phyloP scores from a whole-genome alignment of 1,139 yeast species.

The Scheffersomyces parashehatae region DNA sequence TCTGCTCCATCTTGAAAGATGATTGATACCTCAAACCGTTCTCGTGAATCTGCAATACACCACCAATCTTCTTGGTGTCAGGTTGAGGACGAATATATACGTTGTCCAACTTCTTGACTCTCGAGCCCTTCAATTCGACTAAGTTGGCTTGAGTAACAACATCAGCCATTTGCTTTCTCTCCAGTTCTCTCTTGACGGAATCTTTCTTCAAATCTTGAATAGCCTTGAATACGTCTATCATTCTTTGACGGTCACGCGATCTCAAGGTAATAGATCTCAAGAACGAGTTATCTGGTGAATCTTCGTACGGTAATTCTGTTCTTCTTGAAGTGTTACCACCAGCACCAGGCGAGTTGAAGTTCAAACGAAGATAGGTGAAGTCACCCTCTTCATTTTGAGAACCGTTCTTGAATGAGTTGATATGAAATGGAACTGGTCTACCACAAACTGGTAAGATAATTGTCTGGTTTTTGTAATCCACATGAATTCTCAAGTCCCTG shows the following conservation, averaged over 20 bases:
- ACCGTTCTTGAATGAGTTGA: slow-evolving; percentile 90
- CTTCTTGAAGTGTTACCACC: slow-evolving; percentile 70
- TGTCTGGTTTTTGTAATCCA: slow-evolving; percentile 86
- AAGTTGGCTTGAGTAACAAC: slow-evolving; percentile 91
- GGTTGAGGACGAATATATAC: slow-evolving; percentile 95
- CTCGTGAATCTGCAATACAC: slow-evolving; percentile 87
- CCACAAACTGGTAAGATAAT: slow-evolving; percentile 90
- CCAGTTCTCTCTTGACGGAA: slow-evolving; percentile 86
- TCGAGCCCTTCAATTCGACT: slow-evolving; percentile 72
- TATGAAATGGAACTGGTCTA: slow-evolving; percentile 97
- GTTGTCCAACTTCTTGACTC: slow-evolving; percentile 84
- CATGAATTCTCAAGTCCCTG: slow-evolving; percentile 81
- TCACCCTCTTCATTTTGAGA: slow-evolving; percentile 97
- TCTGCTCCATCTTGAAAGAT: slow-evolving; percentile 76
- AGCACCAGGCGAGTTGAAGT: slow-evolving; percentile 92
- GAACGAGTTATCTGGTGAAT: slow-evolving; percentile 80
- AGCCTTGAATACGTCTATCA: slow-evolving; percentile 86
- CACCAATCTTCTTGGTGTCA: slow-evolving; percentile 92
- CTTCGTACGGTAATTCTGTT: slow-evolving; percentile 88
- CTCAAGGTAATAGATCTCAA: slow-evolving; percentile 85
- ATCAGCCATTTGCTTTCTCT: slow-evolving; percentile 89
- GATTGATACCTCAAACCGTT: slow-evolving; percentile 95
- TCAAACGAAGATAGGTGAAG: slow-evolving; percentile 83
- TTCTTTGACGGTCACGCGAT: slow-evolving; percentile 87
- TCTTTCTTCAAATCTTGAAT: slow-evolving; percentile 92